These are phyloP conservation scores for Talaromyces liani DNA, from an alignment of 495 filamentous ascomycete genomes.

Conservation along the genomic window DNA sequence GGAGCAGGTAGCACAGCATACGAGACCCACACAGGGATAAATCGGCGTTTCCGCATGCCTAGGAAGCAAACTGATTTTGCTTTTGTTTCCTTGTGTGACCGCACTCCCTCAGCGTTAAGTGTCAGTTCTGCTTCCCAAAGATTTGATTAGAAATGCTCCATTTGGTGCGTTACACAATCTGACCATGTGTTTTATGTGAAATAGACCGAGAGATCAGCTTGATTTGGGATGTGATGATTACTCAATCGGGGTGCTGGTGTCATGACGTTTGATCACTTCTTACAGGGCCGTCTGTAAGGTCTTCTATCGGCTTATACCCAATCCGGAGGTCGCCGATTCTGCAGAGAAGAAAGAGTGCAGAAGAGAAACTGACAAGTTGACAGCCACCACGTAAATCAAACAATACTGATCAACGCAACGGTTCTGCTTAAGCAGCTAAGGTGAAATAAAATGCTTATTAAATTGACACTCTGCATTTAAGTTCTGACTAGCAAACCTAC, in stretches of 20 bases:
- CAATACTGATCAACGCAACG: not conserved
- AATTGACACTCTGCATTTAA: not conserved
- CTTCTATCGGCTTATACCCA: not conserved
- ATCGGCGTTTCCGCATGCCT: not conserved
- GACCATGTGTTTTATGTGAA: not conserved
- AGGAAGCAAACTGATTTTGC: not conserved
- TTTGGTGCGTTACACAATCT: not conserved
- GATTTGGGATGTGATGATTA: not conserved
- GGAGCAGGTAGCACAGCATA: not conserved
- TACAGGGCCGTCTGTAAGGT: no score
- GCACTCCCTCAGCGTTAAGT: not conserved
- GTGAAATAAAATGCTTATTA: not conserved
- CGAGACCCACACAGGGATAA: not conserved
- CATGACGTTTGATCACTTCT: not conserved
- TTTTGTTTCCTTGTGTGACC: not conserved
- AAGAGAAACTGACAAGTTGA: not conserved
- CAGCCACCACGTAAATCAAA: not conserved
- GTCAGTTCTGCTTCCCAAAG: not conserved
- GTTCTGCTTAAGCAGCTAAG: not conserved
- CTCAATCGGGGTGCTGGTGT: not conserved
- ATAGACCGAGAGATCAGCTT: not conserved
- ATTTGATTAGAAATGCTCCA: not conserved
- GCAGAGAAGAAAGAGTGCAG: not conserved
- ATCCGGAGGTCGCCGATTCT: not conserved
- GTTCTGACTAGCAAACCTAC: not conserved